Evolutionary conservation across 2,329 filamentous ascomycete genomes (phyloP).

Genomic region (Pestalotiopsis sp.): DNA sequence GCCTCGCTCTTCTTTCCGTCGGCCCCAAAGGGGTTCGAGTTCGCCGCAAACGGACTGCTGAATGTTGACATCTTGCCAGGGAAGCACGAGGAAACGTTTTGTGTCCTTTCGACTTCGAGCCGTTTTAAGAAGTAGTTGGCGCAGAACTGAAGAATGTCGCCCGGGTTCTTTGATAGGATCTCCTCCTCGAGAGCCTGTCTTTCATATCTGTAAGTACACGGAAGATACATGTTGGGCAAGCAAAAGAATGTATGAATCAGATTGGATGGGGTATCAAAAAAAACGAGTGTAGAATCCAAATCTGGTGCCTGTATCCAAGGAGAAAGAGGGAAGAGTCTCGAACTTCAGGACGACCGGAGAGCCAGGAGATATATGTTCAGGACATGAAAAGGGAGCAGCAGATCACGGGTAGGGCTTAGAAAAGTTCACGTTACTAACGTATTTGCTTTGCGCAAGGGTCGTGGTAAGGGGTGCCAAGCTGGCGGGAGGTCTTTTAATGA

Average conservation of each 20-base stretch:
- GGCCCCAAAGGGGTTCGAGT: slow-evolving; percentile 74
- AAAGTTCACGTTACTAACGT: slow-evolving; percentile 12
- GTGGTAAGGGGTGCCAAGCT: background rate
- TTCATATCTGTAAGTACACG: slow-evolving; percentile 61
- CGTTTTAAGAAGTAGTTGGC: slow-evolving; percentile 68
- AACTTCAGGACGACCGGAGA: background rate
- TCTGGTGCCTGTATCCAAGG: background rate
- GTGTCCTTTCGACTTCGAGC: slow-evolving; percentile 66
- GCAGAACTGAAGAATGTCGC: slow-evolving; percentile 71
- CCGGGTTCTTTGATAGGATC: slow-evolving; percentile 58
- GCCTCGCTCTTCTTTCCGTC: slow-evolving; percentile 41
- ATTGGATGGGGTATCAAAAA: background rate
- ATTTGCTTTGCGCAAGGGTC: slow-evolving; percentile 4
- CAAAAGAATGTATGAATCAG: background rate
- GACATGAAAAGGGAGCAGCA: background rate
- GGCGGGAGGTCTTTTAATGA: slow-evolving; percentile 3
- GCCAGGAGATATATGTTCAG: background rate
- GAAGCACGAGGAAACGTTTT: slow-evolving; percentile 43
- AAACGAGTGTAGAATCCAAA: background rate
- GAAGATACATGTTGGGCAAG: slow-evolving; percentile 44
- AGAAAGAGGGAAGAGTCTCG: background rate
- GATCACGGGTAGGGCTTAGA: slow-evolving; percentile 6
- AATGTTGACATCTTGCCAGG: slow-evolving; percentile 69
- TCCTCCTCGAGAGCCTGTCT: slow-evolving; percentile 66
- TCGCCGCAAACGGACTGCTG: slow-evolving; percentile 70